These are phyloP conservation scores for Rhodotorula paludigena DNA, from an alignment of 768 basidiomycete genomes.

Conservation along the genomic window DNA sequence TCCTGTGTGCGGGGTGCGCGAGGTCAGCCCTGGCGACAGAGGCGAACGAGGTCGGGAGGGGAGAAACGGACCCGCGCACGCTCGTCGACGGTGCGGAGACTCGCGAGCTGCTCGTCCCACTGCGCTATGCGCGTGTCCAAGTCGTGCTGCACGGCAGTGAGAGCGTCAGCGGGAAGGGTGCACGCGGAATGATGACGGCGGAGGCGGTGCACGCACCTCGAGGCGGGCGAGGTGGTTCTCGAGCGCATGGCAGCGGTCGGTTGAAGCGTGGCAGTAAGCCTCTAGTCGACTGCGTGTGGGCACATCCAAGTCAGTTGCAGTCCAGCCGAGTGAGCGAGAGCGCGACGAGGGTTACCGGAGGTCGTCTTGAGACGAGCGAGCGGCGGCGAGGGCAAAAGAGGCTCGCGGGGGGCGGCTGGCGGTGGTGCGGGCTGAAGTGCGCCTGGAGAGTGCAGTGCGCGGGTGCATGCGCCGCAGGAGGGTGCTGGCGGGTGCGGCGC, in stretches of 20 bases:
- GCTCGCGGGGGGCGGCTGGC: too few relatives aligned
- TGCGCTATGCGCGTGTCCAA: neutral
- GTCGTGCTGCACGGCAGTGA: neutral
- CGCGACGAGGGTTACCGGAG: neutral
- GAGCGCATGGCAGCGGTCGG: neutral
- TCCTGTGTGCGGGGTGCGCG: neutral
- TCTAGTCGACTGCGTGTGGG: neutral
- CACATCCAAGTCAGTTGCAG: neutral
- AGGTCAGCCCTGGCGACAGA: neutral
- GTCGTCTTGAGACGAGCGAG: neutral
- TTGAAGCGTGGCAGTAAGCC: neutral
- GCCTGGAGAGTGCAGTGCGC: too few relatives aligned
- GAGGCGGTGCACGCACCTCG: neutral
- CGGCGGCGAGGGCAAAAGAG: too few relatives aligned
- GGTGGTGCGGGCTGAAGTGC: too few relatives aligned
- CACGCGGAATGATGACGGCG: neutral
- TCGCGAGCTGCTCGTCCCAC: neutral
- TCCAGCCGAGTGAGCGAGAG: too few relatives aligned
- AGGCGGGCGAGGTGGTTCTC: neutral
- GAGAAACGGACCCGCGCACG: neutral
- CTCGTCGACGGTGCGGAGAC: neutral
- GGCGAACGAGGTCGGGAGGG: too few relatives aligned
- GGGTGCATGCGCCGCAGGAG: too few relatives aligned
- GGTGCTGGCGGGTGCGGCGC: too few relatives aligned
- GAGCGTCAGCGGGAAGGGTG: neutral